Evolutionary conservation across 352 stramenopile genomes (phyloP), one percentile per base, ranked within the genome.

Genomic region (Globisporangium nodosum): DNA sequence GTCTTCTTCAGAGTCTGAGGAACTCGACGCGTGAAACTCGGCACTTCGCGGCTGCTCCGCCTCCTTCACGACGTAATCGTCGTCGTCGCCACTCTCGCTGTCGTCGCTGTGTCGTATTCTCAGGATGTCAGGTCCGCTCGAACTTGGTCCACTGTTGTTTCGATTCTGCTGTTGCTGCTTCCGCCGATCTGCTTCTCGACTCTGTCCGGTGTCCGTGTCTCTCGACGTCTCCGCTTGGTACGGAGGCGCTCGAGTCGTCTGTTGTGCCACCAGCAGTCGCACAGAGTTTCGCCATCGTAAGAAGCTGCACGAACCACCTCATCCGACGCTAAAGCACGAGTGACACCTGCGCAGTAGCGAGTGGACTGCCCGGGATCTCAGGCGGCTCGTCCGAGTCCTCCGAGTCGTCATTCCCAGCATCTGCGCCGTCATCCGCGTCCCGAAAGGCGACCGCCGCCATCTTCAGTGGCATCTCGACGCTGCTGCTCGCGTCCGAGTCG

Each of bases 311-410:
- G 5, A 27, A 12, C 27, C 43, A 40, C 7, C 11, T 40, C 9
- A 2, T 40, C 9, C 9, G 11, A 40, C 11, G 3, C n/a, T 9
- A 24, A 9, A 27, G 43, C 15, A 12, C 43, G 20, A 7, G 43
- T 24, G 5, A 5, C 16, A 48, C 12, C 45, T 79, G 62, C 54
- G 78, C 62, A 18, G 35, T 15, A 11, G 68, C 63, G 30, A 88
- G 66, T 2, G 78, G 78, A 55, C 75, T 88, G 27, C 78, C 81
- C 4, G 81, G 81, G 20, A 91, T 91, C 60, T 91, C 81, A 0
- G 81, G 81, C 5, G 81, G 81, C 49, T 88, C 78, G n/a, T 74
- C 69, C 8, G 63, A 70, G 18, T 66, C 63, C 6, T 78, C 67
- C 31, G 70, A 69, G 52, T 70, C 67, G 1, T 60, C 35, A 15